Conservation (phyloP, 495 filamentous ascomycete species). For the Entonaema liquescens region DNA sequence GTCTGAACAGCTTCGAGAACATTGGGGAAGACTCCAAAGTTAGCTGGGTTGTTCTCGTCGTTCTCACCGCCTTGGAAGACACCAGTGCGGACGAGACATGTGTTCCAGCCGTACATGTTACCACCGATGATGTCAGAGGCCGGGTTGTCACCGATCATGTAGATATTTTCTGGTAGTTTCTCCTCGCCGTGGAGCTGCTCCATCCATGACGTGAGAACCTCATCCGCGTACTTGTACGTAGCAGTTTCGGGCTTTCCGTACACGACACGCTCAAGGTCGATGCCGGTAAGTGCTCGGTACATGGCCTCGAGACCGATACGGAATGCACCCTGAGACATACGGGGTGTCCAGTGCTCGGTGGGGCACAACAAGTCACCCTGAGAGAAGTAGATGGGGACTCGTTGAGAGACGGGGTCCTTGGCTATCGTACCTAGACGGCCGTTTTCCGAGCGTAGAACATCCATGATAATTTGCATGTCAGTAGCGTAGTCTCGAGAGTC, state of each 20-base stretch:
- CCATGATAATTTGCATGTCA: constrained; percentile 86
- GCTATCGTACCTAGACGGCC: constrained; percentile 73
- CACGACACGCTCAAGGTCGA: constrained; percentile 81
- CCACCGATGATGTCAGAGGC: constrained; percentile 81
- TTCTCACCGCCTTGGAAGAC: constrained; percentile 68
- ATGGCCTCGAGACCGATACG: constrained; percentile 80
- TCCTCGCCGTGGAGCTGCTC: constrained; percentile 77
- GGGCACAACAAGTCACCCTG: constrained; percentile 79
- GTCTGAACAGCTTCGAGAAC: constrained; percentile 94
- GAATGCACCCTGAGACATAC: constrained; percentile 80
- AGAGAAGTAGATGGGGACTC: constrained; percentile 80
- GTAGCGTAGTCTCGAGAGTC: constrained; percentile 86
- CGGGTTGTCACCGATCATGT: constrained; percentile 86
- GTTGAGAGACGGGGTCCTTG: constrained; percentile 68
- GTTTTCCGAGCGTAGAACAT: constrained; percentile 77
- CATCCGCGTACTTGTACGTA: constrained; percentile 83
- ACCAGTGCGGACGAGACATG: constrained; percentile 76
- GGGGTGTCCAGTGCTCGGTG: constrained; percentile 76
- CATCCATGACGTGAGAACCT: constrained; percentile 79
- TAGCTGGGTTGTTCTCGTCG: constrained; percentile 95
- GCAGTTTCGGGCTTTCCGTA: constrained; percentile 84
- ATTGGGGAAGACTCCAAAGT: constrained; percentile 83
- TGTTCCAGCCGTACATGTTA: constrained; percentile 87
- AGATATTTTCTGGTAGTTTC: constrained; percentile 73
- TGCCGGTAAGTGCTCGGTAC: constrained; percentile 78